Percentiles rank a stretch among this genome's conserved stretches.
These are phyloP conservation scores for Keqinozyma sinolaborantium DNA, from an alignment of 1,139 yeast genomes.

Conservation along the genomic window DNA sequence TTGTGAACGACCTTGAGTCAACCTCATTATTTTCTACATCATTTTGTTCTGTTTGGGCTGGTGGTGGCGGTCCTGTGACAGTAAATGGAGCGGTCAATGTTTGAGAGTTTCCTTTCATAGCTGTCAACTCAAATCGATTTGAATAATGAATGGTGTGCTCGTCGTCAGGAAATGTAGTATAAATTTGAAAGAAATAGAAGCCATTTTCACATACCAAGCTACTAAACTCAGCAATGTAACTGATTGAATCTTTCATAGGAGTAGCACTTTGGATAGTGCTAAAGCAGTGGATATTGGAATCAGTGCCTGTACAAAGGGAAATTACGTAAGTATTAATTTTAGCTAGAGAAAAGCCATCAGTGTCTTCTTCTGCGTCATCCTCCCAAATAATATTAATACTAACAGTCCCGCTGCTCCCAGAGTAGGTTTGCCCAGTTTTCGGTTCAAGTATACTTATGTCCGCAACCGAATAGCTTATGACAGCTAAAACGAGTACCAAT, in stretches of 20 bases:
- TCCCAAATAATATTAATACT: background rate
- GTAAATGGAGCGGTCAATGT: slow-evolving; percentile 1
- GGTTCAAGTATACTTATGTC: no score
- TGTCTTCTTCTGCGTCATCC: background rate
- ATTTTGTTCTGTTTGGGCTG: slow-evolving; percentile 17
- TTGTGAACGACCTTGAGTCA: slow-evolving; percentile 19
- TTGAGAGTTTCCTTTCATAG: slow-evolving; percentile 13
- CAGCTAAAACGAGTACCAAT: no score
- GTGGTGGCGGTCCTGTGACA: slow-evolving; percentile 37
- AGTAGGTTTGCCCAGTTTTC: background rate
- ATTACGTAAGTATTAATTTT: background rate
- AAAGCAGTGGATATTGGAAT: background rate
- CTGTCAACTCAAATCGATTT: slow-evolving; percentile 21
- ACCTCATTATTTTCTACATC: slow-evolving; percentile 17
- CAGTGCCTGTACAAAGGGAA: background rate
- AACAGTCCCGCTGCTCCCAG: background rate
- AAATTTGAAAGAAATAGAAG: slow-evolving; percentile 10
- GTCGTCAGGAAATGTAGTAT: slow-evolving; percentile 4
- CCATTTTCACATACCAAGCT: slow-evolving; percentile 7
- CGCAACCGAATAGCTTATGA: no score
- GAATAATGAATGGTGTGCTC: slow-evolving; percentile 22
- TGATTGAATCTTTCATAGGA: no score
- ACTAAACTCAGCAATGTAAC: background rate
- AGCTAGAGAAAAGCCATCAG: background rate
- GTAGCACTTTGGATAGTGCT: background rate